Conservation (phyloP, 2,329 filamentous ascomycete species). For the Tolypocladium guangdongense region DNA sequence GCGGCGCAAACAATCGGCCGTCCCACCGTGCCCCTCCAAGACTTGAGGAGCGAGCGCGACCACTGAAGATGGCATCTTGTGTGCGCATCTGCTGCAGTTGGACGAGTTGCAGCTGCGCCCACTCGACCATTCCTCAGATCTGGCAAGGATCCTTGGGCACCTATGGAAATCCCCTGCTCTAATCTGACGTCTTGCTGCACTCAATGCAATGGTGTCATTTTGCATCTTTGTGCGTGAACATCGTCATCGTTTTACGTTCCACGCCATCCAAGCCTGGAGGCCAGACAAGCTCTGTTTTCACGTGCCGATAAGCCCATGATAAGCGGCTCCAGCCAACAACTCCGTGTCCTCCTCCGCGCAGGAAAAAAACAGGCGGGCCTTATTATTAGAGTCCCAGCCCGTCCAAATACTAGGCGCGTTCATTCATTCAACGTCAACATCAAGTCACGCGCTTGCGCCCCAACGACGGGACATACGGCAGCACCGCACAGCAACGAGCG, state of each 20-base stretch:
- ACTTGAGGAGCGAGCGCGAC: not conserved
- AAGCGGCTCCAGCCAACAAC: not conserved
- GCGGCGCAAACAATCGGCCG: not conserved
- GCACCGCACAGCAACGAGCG: not conserved
- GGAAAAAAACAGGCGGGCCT: not conserved
- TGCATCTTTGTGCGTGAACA: not conserved
- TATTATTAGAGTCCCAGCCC: not conserved
- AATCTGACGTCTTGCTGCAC: not conserved
- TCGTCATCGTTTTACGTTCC: no score
- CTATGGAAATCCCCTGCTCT: not conserved
- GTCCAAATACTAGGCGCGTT: not conserved
- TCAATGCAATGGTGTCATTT: not conserved
- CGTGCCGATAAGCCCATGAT: constrained; percentile 2
- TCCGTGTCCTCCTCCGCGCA: not conserved
- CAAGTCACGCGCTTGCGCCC: not conserved
- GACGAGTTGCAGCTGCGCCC: not conserved
- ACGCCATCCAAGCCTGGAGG: not conserved
- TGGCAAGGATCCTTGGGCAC: not conserved
- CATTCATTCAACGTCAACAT: not conserved
- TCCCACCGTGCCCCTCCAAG: not conserved
- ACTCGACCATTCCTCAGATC: not conserved
- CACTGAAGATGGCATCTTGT: not conserved
- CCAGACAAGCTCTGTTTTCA: not conserved
- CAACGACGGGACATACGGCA: not conserved
- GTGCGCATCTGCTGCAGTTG: not conserved